These are phyloP conservation scores for Calonectria hongkongensis DNA, from an alignment of 2,329 filamentous ascomycete genomes.

Conservation along the genomic window DNA sequence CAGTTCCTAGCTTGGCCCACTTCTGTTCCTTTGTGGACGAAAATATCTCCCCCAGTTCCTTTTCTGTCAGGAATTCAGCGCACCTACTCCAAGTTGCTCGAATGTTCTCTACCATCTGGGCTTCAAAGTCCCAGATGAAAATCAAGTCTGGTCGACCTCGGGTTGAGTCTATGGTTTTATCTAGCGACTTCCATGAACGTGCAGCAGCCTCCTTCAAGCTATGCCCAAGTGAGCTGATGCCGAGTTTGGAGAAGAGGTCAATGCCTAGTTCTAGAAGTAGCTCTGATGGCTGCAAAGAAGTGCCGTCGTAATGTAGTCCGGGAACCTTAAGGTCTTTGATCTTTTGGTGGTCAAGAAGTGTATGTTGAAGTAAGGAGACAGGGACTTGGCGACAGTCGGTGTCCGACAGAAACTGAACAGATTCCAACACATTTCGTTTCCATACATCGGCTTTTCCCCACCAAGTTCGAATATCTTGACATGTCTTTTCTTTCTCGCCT, in stretches of 20 bases:
- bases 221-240: neutral
- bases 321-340: neutral
- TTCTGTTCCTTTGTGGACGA: neutral
- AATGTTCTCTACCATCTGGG: neutral
- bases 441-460: neutral
- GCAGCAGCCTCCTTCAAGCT: neutral
- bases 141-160: neutral
- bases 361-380: neutral
- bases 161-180: neutral
- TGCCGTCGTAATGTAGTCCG: neutral
- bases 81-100: neutral
- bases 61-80: neutral
- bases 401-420: neutral
- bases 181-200: neutral
- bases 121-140: neutral
- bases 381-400: neutral
- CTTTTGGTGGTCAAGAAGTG: neutral
- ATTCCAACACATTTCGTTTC: neutral
- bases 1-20: neutral
- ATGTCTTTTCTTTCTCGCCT: neutral
- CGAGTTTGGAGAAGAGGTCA: neutral
- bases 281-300: neutral
- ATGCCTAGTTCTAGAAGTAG: neutral
- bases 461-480: neutral
- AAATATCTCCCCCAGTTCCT: neutral